Base-by-base conservation (phyloP, 2,329 filamentous ascomycete species). In the Zymoseptoria crescenta region DNA sequence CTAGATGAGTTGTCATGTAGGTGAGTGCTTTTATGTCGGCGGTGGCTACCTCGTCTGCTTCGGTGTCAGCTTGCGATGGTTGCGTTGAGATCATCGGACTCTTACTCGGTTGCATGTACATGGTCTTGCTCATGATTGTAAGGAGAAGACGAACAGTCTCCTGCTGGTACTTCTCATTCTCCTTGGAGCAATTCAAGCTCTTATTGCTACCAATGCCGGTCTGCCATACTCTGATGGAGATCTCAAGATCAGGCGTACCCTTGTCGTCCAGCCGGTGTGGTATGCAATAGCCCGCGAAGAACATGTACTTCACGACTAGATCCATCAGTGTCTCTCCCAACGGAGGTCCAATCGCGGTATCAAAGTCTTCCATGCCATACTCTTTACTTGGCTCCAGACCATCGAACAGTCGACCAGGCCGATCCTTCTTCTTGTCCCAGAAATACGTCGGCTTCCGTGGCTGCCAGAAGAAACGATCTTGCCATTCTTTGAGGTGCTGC, bases 161-260 rank as follows among this genome's bases (percentile, higher is more conserved):
- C 65, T 88, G 91, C 60, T 94, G 85, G 74, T 96, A 96, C 76
- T 83, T 95, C 76, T 99, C 94, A 59, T 90, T 87, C 68, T 97
- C 92, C 73, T 91, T 96, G 56, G 87, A 96, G 3, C 91, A 93
- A 8, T 87, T 87, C 67, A 95, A 86, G 4, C 91, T 85, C 16
- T 88, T 89, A 73, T 96, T 96, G 78, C 93, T 97, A 13, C 94
- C 94, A 29, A 99, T 93, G 53, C 94, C 94, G 70, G 90, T 97
- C 76, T 96, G 91, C 94, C 94, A 99, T 72, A 99, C 97, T 56
- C 91, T 88, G 75, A 94, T 96, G 7, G 87, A 88, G 58, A 96
- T 88, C 73, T 94, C 66, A 19, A 64, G 58, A 29, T 69, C 65
- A 3, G 67, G 62, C 8, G 57, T 58, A 8, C 67, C 68, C n/a